Evolutionary conservation across 129 eudicot genomes (phyloP).

Genomic region (Helianthus annuus): DNA sequence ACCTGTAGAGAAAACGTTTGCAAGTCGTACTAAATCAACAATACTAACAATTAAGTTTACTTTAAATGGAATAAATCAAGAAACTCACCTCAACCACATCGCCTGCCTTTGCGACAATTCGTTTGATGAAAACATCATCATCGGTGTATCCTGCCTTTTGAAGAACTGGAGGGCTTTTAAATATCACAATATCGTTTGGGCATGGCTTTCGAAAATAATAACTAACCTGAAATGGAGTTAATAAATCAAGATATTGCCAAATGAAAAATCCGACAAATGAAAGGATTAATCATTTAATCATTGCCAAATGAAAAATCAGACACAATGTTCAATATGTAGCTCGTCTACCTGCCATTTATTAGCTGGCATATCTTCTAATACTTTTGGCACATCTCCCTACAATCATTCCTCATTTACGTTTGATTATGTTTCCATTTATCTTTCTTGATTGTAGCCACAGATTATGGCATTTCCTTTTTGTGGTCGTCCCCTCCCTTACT

Average conservation of each 20-base stretch:
- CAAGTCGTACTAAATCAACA: neutral
- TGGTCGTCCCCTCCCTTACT: too few relatives aligned
- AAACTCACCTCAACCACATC: conserved; percentile 82
- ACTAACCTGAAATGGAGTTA: conserved; percentile 58
- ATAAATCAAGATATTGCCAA: conserved; percentile 1
- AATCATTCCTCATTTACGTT: too few relatives aligned
- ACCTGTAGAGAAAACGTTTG: conserved; percentile 51
- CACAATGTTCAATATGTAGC: too few relatives aligned
- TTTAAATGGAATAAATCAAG: neutral
- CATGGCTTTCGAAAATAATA: conserved; percentile 95
- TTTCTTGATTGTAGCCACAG: too few relatives aligned
- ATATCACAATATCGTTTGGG: conserved; percentile 89
- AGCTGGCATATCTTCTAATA: too few relatives aligned
- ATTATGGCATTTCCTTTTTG: too few relatives aligned
- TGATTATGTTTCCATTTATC: too few relatives aligned
- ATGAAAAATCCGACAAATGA: neutral
- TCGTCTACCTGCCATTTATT: too few relatives aligned
- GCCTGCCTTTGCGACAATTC: conserved; percentile 89
- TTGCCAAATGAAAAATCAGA: neutral
- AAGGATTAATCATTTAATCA: neutral
- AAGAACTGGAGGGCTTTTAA: conserved; percentile 93
- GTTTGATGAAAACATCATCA: conserved; percentile 91
- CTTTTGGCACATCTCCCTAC: too few relatives aligned
- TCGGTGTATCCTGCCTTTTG: conserved; percentile 95
- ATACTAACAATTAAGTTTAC: neutral